Percentiles rank a stretch among this genome's conserved stretches.
phyloP scores from a whole-genome alignment of 2,329 filamentous ascomycete genomes.

The Neofusicoccum cordaticola region DNA sequence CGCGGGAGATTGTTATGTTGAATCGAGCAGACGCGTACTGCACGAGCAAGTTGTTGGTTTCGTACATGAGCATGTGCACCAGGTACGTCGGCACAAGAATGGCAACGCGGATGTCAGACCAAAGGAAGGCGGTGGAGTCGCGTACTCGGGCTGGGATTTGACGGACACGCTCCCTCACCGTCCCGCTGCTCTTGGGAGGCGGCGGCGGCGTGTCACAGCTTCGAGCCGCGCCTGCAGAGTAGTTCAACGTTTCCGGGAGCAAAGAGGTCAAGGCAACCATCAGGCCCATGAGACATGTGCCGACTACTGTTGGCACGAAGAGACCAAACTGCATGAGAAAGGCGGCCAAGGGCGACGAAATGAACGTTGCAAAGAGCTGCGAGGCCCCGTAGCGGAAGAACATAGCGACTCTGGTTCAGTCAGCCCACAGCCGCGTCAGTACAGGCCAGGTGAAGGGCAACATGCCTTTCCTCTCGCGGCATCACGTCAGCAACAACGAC shows the following conservation, averaged over 20 bases:
- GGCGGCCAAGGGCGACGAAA: constrained; percentile 32
- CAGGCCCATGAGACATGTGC: constrained; percentile 17
- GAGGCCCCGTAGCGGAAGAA: constrained; percentile 31
- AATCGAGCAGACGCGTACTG: constrained; percentile 57
- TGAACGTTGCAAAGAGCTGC: constrained; percentile 26
- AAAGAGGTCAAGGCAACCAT: constrained; percentile 19
- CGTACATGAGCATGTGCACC: constrained; percentile 25
- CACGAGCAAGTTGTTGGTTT: constrained; percentile 38
- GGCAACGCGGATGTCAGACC: constrained; percentile 30
- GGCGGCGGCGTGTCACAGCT: background rate
- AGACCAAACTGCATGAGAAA: constrained; percentile 34
- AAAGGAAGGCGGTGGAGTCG: constrained; percentile 27
- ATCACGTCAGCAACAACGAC: constrained; percentile 32
- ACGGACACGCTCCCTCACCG: background rate
- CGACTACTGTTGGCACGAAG: constrained; percentile 31
- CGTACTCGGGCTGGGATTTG: constrained; percentile 14
- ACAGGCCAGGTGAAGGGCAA: background rate
- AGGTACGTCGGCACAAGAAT: constrained; percentile 29
- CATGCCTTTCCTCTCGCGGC: constrained; percentile 21
- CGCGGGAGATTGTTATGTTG: constrained; percentile 41
- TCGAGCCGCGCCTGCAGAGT: background rate
- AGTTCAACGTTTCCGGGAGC: constrained; percentile 35
- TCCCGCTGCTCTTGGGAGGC: background rate
- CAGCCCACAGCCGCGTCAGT: background rate
- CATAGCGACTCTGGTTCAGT: constrained; percentile 23